phyloP scores from a whole-genome alignment of 2,329 filamentous ascomycete species.

The Pseudophaeomoniella oleicola region DNA sequence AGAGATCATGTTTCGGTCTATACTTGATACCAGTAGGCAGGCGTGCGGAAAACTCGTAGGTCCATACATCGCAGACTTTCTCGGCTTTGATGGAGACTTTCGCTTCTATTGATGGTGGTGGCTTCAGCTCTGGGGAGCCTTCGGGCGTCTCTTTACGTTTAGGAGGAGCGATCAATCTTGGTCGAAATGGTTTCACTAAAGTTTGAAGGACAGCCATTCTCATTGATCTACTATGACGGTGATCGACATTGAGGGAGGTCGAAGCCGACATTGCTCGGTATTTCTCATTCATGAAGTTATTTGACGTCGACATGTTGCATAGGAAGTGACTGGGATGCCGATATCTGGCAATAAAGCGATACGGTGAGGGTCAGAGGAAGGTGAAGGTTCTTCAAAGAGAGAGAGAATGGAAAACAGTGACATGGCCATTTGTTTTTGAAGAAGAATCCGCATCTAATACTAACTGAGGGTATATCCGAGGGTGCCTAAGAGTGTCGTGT shows the following conservation, averaged over 20 bases:
- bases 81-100: not conserved
- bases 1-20: conserved; percentile 20
- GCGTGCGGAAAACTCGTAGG: not conserved
- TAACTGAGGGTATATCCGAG: no score
- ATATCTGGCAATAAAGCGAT: no score
- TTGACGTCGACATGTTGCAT: not conserved
- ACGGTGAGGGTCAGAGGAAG: no score
- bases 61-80: not conserved
- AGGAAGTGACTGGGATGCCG: no score
- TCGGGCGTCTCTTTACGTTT: not conserved
- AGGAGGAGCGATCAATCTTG: not conserved
- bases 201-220: not conserved
- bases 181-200: not conserved
- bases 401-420: no score
- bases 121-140: not conserved
- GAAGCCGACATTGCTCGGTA: not conserved
- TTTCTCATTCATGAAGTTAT: not conserved
- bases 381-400: no score
- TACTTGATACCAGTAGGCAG: not conserved
- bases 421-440: no score
- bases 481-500: no score
- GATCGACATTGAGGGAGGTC: not conserved
- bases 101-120: not conserved
- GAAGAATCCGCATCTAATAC: no score
- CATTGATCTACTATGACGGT: not conserved